phyloP scores from a whole-genome alignment of 345 rosid species.

The Atalantia buxifolia region DNA sequence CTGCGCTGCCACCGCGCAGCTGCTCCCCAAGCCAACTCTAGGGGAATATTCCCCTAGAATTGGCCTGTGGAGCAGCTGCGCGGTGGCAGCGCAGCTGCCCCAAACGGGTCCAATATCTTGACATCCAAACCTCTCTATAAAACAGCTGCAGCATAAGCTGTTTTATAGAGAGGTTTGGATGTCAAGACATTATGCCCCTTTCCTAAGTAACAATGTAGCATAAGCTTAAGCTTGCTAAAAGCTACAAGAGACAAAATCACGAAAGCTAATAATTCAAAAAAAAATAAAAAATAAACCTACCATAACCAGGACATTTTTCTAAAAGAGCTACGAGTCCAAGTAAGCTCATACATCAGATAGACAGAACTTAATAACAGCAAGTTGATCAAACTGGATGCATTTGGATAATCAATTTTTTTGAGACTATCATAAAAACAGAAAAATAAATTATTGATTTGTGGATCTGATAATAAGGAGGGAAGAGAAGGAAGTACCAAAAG shows the following conservation, averaged over 20 bases:
- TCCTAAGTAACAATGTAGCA: too few relatives aligned
- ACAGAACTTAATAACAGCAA: not conserved
- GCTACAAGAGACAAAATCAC: not conserved
- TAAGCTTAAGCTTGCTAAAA: not conserved
- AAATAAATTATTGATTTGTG: not conserved
- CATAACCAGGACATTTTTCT: not conserved
- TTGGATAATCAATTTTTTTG: not conserved
- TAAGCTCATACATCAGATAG: too few relatives aligned
- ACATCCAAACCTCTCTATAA: not conserved
- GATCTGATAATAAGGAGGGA: not conserved
- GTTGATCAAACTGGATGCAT: not conserved
- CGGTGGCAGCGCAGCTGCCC: too few relatives aligned
- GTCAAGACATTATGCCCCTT: too few relatives aligned
- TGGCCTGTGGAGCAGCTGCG: too few relatives aligned
- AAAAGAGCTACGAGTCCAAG: not conserved
- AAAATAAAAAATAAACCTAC: not conserved
- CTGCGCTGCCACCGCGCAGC: too few relatives aligned
- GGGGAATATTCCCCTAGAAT: too few relatives aligned
- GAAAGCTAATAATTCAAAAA: too few relatives aligned
- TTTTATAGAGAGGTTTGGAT: too few relatives aligned
- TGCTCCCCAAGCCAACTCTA: too few relatives aligned
- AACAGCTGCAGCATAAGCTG: not conserved
- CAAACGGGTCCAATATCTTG: not conserved
- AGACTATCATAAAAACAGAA: too few relatives aligned
- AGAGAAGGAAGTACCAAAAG: constrained; percentile 7